A percentile compares a stretch with the other conserved stretches of the same genome.
These are phyloP conservation scores for Amesomyces nigricolor DNA, from an alignment of 2,329 filamentous ascomycete species.

Conservation along the genomic window DNA sequence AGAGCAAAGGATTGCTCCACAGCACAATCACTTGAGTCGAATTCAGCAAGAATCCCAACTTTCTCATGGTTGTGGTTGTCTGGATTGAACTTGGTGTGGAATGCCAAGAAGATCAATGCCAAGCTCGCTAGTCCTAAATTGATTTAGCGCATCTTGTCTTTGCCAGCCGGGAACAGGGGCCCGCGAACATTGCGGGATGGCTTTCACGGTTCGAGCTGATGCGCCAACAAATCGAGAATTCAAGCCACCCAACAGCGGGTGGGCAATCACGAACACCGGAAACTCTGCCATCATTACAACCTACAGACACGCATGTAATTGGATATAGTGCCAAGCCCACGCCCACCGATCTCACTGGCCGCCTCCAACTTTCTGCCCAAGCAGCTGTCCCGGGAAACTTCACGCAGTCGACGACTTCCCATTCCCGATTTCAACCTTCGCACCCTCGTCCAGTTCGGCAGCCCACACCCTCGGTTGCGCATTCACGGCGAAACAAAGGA, in stretches of 20 bases:
- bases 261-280: not conserved
- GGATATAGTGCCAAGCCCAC: not conserved
- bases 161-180: slow-evolving; percentile 12
- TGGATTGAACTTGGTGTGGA: not conserved
- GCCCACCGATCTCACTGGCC: not conserved
- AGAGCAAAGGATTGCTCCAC: too few relatives aligned
- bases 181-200: slow-evolving; percentile 12
- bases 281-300: not conserved
- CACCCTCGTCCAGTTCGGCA: not conserved
- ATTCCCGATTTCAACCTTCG: not conserved
- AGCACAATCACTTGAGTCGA: too few relatives aligned
- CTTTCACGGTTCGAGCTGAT: slow-evolving; percentile 9
- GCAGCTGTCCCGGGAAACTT: not conserved
- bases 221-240: slow-evolving; percentile 10
- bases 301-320: not conserved
- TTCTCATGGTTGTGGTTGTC: too few relatives aligned
- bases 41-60: too few relatives aligned
- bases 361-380: not conserved
- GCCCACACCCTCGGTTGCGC: not conserved
- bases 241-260: slow-evolving; percentile 1
- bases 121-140: not conserved
- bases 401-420: not conserved
- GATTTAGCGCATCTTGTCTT: not conserved
- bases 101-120: not conserved
- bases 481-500: not conserved